These are phyloP conservation scores for Linum lewisii DNA, from an alignment of 345 rosid species.

Conservation along the genomic window DNA sequence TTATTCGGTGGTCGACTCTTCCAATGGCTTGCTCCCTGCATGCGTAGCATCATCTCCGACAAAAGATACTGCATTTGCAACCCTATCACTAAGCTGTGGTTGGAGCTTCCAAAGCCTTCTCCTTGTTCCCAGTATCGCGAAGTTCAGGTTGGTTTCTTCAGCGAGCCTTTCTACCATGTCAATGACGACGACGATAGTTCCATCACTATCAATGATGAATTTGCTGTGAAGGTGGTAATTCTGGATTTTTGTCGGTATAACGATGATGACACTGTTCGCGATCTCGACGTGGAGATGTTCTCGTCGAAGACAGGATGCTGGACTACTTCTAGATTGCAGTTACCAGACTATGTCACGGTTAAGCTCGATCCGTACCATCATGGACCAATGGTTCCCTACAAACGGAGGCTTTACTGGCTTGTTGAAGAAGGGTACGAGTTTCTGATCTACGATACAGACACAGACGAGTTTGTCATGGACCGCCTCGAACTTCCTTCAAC, in stretches of 20 bases:
- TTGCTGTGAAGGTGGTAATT: neutral
- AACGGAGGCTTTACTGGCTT: neutral
- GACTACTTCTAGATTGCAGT: neutral
- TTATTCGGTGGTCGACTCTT: neutral
- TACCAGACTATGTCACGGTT: neutral
- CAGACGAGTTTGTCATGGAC: neutral
- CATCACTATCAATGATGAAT: too few species aligned
- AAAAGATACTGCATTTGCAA: neutral
- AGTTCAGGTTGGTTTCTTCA: neutral
- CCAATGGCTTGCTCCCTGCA: neutral
- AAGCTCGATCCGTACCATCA: neutral
- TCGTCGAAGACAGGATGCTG: neutral
- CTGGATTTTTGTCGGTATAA: neutral
- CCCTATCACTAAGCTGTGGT: neutral
- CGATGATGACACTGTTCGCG: neutral
- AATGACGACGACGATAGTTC: neutral
- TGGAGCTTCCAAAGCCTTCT: neutral
- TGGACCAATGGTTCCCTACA: neutral
- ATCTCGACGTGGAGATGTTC: neutral
- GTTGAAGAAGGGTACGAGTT: neutral
- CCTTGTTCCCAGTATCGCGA: neutral
- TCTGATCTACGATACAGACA: neutral
- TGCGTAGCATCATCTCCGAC: too few species aligned
- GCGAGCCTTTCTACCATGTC: neutral
- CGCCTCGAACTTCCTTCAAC: neutral